Evolutionary conservation across 768 basidiomycete genomes (phyloP), one percentile per base, ranked within the genome.

Genomic region (Lentinula sp.): DNA sequence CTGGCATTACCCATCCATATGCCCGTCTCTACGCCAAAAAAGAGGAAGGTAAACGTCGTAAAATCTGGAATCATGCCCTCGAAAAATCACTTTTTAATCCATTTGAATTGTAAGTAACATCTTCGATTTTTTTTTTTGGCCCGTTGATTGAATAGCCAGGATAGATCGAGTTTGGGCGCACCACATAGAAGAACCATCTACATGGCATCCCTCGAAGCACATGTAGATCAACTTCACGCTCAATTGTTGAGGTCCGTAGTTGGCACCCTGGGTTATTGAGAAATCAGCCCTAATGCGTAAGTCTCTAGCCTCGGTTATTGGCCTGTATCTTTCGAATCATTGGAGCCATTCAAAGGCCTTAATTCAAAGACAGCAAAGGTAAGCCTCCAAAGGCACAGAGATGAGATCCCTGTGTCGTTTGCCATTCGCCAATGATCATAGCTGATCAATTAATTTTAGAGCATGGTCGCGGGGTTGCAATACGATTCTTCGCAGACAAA

Each of bases 351-450:
- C 69, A 84, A 78, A 54, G 88, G 88, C 5, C 75, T 90, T n/a
- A 88, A 90, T 67, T 84, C 82, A 23, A 91, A 86, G 70, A 89
- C 87, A 0, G 87, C 86, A 56, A 90, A 89, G 80, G 89, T 88
- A 60, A 49, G 67, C 65, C 23, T 16, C 40, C 21, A 23, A 51
- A 31, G 18, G 23, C 45, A 11, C 42, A 43, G 42, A 23, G 21
- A 23, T 23, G 21, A 40, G 32, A n/a, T 42, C 42, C 23, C 34
- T 16, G 1, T 13, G 23, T 52, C 37, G 28, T 31, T 35, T 28
- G 55, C 37, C n/a, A 39, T 40, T 18, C 39, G 55, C 39, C 55
- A 32, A 52, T 48, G 21, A 13, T 23, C 0, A 21, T 49, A 5
- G 13, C 51, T 53, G 51, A 53, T 53, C 5, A 43, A 43, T 37